Evolutionary conservation across 495 filamentous ascomycete species (phyloP).

Genomic region (Penicillium paradoxum): DNA sequence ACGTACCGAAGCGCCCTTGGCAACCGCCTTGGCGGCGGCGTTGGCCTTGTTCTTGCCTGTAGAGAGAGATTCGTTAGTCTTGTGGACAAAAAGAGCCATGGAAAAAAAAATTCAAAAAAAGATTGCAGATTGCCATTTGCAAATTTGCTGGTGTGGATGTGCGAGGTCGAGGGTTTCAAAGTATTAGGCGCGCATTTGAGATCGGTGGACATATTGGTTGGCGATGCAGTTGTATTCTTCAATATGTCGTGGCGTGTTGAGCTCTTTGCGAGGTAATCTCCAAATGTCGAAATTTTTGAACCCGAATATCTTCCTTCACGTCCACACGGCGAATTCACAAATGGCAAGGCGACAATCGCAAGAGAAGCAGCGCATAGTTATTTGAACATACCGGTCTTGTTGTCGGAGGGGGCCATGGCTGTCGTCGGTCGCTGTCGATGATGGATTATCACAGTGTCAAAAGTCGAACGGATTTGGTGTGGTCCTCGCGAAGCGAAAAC

Average conservation of each 20-base stretch:
- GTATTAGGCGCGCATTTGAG: neutral
- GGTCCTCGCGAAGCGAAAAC: constrained; percentile 45
- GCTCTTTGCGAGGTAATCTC: neutral
- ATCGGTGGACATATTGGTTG: neutral
- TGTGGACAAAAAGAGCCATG: constrained; percentile 4
- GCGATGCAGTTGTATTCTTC: neutral
- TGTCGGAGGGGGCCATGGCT: constrained; percentile 68
- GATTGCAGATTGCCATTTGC: constrained; percentile 10
- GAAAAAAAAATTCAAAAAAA: constrained; percentile 11
- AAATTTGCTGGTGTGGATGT: neutral
- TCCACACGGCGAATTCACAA: constrained; percentile 33
- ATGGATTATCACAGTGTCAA: constrained; percentile 43
- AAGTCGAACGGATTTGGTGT: constrained; percentile 38
- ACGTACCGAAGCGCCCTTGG: constrained; percentile 71
- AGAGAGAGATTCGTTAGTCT: neutral
- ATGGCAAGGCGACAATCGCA: constrained; percentile 11
- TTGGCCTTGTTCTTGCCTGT: constrained; percentile 59
- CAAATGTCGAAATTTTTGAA: constrained; percentile 8
- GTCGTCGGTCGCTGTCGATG: constrained; percentile 46
- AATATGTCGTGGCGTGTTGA: neutral
- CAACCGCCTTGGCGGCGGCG: constrained; percentile 87
- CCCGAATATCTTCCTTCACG: constrained; percentile 2
- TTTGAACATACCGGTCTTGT: constrained; percentile 62
- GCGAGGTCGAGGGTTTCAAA: neutral
- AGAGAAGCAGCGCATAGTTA: constrained; percentile 11